phyloP scores from a whole-genome alignment of 108 stramenopile species.

The Licmophora abbreviata region DNA sequence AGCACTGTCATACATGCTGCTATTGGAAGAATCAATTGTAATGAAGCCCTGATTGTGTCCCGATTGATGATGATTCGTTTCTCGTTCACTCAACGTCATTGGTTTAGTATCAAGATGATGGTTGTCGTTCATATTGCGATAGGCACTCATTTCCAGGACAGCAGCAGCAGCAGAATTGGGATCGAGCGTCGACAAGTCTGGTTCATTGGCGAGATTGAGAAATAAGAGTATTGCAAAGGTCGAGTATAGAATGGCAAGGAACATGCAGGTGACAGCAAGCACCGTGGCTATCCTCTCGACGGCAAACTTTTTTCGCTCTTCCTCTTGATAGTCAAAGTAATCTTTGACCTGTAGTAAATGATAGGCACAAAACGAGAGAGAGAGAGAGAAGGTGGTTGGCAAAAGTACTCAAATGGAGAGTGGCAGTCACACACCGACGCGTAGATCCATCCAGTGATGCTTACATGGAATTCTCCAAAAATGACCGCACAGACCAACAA shows the following conservation, averaged over 20 bases:
- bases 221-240: conserved; percentile 61
- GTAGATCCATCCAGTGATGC: conserved; percentile 8
- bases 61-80: too few relatives aligned
- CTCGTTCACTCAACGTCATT: too few relatives aligned
- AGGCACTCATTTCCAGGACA: too few relatives aligned
- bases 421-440: background rate
- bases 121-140: too few relatives aligned
- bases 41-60: too few relatives aligned
- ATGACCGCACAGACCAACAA: conserved; percentile 69
- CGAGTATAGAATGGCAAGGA: conserved; percentile 63
- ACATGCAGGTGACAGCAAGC: conserved; percentile 68
- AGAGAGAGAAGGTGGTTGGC: background rate
- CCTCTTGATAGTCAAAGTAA: conserved; percentile 6
- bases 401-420: background rate
- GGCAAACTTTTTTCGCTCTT: conserved; percentile 40
- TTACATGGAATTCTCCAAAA: conserved; percentile 77
- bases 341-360: conserved; percentile 17
- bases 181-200: too few relatives aligned
- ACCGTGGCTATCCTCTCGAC: conserved; percentile 75
- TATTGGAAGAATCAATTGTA: too few relatives aligned
- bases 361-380: background rate
- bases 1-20: too few relatives aligned
- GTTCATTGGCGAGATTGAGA: conserved; percentile 11
- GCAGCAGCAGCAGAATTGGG: too few relatives aligned
- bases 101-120: too few relatives aligned